Evolutionary conservation across 495 filamentous ascomycete species (phyloP), one percentile per base, ranked within the genome.

Genomic region (Lasiosphaeria miniovina): DNA sequence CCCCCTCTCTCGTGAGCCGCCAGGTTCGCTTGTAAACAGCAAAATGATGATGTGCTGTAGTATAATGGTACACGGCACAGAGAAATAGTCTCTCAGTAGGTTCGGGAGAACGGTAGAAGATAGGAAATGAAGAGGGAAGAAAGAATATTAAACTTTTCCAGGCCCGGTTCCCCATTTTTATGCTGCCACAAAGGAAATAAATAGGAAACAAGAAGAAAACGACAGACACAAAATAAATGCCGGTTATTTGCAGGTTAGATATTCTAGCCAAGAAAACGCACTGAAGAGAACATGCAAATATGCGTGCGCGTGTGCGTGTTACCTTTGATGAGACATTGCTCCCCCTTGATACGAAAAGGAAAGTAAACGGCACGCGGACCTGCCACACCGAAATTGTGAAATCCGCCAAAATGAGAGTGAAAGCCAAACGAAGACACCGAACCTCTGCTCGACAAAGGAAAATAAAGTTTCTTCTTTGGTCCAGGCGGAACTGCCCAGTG

Each of bases 151-250:
- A 2, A 41, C 57, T 61, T 58, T 58, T 60, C 54, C 46, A 46
- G 41, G 49, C 24, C 50, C 33, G 36, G 50, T 51, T 52, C 46
- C 43, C 38, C 49, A 52, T 17, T 61, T 48, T 24, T 61, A 58
- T 58, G 45, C 50, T 55, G 52, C 52, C 38, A 55, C 62, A 61
- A 61, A 51, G 31, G 40, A 54, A 57, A 54, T 2, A 54, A 11
- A 0, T 4, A 11, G 12, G 34, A 36, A n/a, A 52, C 5, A 36
- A 36, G 10, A 14, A 36, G 12, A 14, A n/a, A 33, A 38, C 50
- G 12, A 31, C 31, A 9, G 8, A 8, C 24, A 9, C 49, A 9
- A 31, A 17, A 17, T 5, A 46, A 46, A 46, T 14, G 4, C 12
- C 12, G 11, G 43, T 46, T 46, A 46, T 46, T 9, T 46, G 43